Conservation (phyloP, 202 grass and related monocot species). For the Bolboschoenoplectus hybrid region DNA sequence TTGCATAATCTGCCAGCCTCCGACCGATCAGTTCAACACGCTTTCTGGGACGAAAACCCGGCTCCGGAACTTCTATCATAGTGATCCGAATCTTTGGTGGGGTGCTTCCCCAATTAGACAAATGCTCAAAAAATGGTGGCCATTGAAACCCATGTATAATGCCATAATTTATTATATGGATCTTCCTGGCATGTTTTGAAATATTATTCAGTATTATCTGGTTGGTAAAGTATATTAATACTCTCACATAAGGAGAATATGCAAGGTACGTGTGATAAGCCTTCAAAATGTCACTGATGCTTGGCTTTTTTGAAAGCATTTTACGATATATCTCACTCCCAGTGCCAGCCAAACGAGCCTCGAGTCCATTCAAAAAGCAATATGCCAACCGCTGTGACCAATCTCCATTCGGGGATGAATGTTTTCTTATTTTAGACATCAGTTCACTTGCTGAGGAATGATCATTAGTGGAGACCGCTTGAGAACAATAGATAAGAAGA, state of each 20-base stretch:
- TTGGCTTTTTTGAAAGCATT: constrained; percentile 26
- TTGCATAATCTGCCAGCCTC: constrained; percentile 74
- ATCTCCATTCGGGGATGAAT: constrained; percentile 54
- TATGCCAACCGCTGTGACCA: constrained; percentile 58
- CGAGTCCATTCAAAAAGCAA: constrained; percentile 56
- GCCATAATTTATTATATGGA: constrained; percentile 70
- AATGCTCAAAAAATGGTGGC: constrained; percentile 56
- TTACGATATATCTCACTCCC: constrained; percentile 51
- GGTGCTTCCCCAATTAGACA: constrained; percentile 45
- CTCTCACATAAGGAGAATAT: constrained; percentile 45
- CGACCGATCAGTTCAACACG: constrained; percentile 44
- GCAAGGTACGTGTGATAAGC: constrained; percentile 28
- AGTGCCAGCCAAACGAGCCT: constrained; percentile 50
- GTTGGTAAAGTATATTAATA: constrained; percentile 53
- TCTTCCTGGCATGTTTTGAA: constrained; percentile 37
- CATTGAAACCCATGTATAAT: constrained; percentile 64
- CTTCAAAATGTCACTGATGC: constrained; percentile 39
- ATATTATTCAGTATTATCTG: constrained; percentile 50
- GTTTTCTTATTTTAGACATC: constrained; percentile 48
- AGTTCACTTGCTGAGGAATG: constrained; percentile 40
- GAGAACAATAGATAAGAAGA: constrained; percentile 64
- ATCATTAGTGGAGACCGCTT: constrained; percentile 54
- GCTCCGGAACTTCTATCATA: constrained; percentile 50
- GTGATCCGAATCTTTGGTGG: constrained; percentile 59
- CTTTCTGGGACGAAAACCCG: constrained; percentile 53